Evolutionary conservation across 108 stramenopile species (phyloP).

Genomic region (Epipyxis sp.): DNA sequence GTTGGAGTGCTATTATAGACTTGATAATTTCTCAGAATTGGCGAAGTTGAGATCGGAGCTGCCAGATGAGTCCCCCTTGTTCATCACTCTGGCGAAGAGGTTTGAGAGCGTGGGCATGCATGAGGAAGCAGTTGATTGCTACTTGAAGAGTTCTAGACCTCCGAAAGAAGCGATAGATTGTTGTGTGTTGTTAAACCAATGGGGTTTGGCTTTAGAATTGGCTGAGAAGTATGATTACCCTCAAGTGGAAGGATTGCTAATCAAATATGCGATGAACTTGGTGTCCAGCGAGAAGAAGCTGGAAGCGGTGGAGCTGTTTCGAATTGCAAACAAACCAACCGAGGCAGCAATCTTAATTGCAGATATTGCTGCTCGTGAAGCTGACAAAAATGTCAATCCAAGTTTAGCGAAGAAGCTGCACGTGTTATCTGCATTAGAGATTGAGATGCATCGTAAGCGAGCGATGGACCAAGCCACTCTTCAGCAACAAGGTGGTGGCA

Average conservation of each 20-base stretch:
- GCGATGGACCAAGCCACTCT: constrained; percentile 36
- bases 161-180: constrained; percentile 59
- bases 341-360: constrained; percentile 60
- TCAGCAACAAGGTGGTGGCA: constrained; percentile 22
- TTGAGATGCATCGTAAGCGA: constrained; percentile 53
- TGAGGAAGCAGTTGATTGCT: constrained; percentile 45
- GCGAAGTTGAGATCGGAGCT: constrained; percentile 38
- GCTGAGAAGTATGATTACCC: constrained; percentile 60
- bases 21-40: constrained; percentile 53
- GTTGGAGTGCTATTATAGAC: constrained; percentile 52
- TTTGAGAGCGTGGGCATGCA: constrained; percentile 56
- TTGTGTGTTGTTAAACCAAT: constrained; percentile 60
- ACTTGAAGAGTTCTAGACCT: constrained; percentile 42
- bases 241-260: constrained; percentile 63
- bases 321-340: constrained; percentile 54
- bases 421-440: constrained; percentile 63
- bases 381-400: constrained; percentile 42
- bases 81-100: constrained; percentile 44
- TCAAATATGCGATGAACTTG: constrained; percentile 45
- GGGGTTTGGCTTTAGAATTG: constrained; percentile 55
- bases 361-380: constrained; percentile 53
- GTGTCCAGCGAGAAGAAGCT: constrained; percentile 46
- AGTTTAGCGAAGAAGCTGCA: constrained; percentile 60
- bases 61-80: constrained; percentile 47
- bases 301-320: constrained; percentile 61